Evolutionary conservation across 495 filamentous ascomycete genomes (phyloP).

Genomic region (Trichoderma orchidacearum): DNA sequence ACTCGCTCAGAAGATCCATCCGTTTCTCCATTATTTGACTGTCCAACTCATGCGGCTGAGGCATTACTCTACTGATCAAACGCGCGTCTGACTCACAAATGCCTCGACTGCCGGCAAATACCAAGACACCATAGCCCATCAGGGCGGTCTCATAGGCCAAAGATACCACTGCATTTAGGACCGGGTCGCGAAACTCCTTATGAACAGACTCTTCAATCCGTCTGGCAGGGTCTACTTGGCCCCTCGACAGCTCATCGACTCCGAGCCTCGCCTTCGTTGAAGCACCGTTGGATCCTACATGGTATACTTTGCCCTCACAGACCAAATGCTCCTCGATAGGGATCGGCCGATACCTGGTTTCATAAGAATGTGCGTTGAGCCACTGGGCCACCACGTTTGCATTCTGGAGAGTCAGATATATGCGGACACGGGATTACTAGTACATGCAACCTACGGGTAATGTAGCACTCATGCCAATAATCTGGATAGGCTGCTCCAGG

Average conservation of each 20-base stretch:
- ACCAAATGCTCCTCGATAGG: conserved; percentile 66
- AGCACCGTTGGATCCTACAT: conserved; percentile 43
- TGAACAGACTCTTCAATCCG: conserved; percentile 39
- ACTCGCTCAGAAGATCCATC: conserved; percentile 51
- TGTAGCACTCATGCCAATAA: conserved; percentile 77
- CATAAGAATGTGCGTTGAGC: conserved; percentile 59
- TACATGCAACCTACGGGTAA: conserved; percentile 38
- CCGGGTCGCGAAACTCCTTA: conserved; percentile 47
- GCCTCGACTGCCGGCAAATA: conserved; percentile 62
- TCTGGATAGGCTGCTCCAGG: conserved; percentile 54
- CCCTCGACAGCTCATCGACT: conserved; percentile 17
- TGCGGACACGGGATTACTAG: background rate
- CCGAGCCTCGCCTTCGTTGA: conserved; percentile 36
- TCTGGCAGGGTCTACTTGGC: conserved; percentile 26
- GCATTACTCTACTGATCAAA: conserved; percentile 50
- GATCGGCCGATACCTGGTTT: conserved; percentile 60
- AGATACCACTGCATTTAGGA: conserved; percentile 56
- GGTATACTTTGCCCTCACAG: conserved; percentile 60
- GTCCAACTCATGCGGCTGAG: conserved; percentile 25
- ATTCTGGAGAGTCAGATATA: conserved; percentile 35
- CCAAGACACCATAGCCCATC: conserved; percentile 56
- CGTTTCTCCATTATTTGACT: conserved; percentile 40
- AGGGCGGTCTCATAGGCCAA: conserved; percentile 52
- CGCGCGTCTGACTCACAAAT: conserved; percentile 51
- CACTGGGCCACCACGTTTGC: conserved; percentile 53